Base-by-base conservation (phyloP, 495 filamentous ascomycete species). In the Neurospora intermedia region DNA sequence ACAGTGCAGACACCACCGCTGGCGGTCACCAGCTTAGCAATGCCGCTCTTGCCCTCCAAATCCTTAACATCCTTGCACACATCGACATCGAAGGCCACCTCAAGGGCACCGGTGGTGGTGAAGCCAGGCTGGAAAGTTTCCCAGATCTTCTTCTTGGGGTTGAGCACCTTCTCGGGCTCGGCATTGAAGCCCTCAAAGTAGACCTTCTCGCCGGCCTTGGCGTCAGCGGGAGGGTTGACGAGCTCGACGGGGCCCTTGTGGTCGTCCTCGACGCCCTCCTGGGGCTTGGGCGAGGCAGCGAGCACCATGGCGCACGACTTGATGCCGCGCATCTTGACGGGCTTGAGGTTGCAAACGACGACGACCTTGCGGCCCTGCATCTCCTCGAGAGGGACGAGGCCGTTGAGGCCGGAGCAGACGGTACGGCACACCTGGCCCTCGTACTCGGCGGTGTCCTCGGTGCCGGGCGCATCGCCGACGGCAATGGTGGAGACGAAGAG, bases 61-160 rank as follows among this genome's bases (percentile, higher is more conserved):
- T 85, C 85, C 76, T 87, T 83, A 6, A 86, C 83, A 73, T 85
- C 85, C 76, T 87, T 83, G 9, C 85, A 83, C 0, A 78, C 79
- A 27, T 77, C 79, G 2, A 82, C 83, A 59, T 86, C 82, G 72
- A 85, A 86, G n/a, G 87, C 93, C 41, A 97, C 96, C 83, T 93
- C 93, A 70, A 92, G 83, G 43, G 81, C 82, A 5, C 89, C 88
- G 18, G 91, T 97, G 16, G 95, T 99, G 27, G 90, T 93, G 82
- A 98, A 98, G 0, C 95, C 96, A 6, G 93, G 93, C 85, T 97
- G 94, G 84, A 96, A 91, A 13, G 86, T 93, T 87, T 99, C 96
- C 93, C 94, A 98, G 71, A 98, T 83, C 89, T 97, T 98, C 89
- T 98, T 98, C 91, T 98, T 99, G 54, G 96, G 96, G 85, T 98